Evolutionary conservation across 139 green algal genomes (phyloP), one percentile per base, ranked within the genome.

Genomic region (Trebouxia sp.): DNA sequence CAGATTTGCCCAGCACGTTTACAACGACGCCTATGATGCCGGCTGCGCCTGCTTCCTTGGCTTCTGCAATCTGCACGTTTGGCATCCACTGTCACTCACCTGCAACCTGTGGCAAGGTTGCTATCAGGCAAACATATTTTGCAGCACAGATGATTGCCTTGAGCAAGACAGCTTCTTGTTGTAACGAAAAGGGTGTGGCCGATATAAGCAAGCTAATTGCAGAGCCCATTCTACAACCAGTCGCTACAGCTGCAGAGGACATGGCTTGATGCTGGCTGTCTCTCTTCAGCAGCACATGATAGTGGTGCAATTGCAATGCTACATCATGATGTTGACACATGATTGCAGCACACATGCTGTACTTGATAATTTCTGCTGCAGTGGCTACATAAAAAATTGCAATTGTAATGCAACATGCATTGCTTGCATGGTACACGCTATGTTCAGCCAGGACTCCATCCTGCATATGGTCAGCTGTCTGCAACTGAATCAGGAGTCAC

Each of bases 1-100:
- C 88, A 6, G 83, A 37, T n/a, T 72, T 45, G 5, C 90, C 91
- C 6, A 41, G 14, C 15, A 97, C 89, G 14, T 70, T 83, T 22
- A 86, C 78, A 5, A 91, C 66, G 0, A 82, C 62, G 24, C 92
- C 93, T 12, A 97, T 48, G 7, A 92, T 76, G 3, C 93, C 93
- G 15, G 93, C 88, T 14, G 92, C 92, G 0, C 93, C 93, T 17
- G 93, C 83, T 58, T 95, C 89, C 84, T 96, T 96, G 0, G 87
- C 85, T 53, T 94, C 89, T 10, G 90, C 88, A 0, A 97, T n/a
- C n/a, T n/a, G n/a, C n/a, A n/a, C n/a, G n/a, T n/a, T n/a, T n/a
- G n/a, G n/a, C n/a, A n/a, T n/a, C n/a, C n/a, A n/a, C n/a, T n/a
- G n/a, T n/a, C n/a, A n/a, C n/a, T n/a, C n/a, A n/a, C n/a, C n/a